Evolutionary conservation across 208 protist genomes (phyloP), one percentile per base, ranked within the genome.

Genomic region (Zelonia costaricensis): DNA sequence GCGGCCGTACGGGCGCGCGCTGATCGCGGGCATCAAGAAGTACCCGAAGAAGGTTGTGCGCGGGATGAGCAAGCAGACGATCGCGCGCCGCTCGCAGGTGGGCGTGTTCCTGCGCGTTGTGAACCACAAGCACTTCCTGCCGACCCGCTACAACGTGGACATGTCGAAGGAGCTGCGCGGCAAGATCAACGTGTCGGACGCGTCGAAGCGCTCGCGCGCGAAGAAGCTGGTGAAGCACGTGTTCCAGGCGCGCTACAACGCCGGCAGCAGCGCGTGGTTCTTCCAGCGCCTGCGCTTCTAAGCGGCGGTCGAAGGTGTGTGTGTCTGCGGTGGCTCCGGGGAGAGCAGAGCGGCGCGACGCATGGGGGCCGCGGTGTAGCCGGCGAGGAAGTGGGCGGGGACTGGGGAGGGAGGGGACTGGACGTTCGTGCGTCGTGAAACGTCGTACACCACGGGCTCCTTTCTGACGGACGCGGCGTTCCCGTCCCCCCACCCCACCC

Each of bases 121-220:
- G 82, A 99, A 99, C 95, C 97, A 98, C 94, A 97, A 94, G 81
- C 98, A 99, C 93, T 85, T 99, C 71, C 96, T 99, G 87, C 97
- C 98, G 55, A 99, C 98, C 48, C 87, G 98, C 74, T 98, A 97
- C 80, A 93, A 96, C 88, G 83, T 97, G 77, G 89, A 97, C 84
- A 78, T 95, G 58, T 90, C 87, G 67, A 85, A 83, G 74, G 88
- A 96, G 69, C 81, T 96, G 68, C 84, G 88, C 81, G 89, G 89
- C 63, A 93, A 91, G 79, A 94, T 97, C 78, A 87, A 91, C 69
- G 86, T 96, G 66, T 92, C 80, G n/a, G 86, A 94, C 55, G 86
- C 92, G 56, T 80, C 85, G 56, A 83, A 96, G 74, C 94, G 95
- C 78, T 84, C 88, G 62, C 80, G 89, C 64, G 81, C 84, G 58